phyloP scores from a whole-genome alignment of 2,329 filamentous ascomycete species.

The Hypoxylon sp. region DNA sequence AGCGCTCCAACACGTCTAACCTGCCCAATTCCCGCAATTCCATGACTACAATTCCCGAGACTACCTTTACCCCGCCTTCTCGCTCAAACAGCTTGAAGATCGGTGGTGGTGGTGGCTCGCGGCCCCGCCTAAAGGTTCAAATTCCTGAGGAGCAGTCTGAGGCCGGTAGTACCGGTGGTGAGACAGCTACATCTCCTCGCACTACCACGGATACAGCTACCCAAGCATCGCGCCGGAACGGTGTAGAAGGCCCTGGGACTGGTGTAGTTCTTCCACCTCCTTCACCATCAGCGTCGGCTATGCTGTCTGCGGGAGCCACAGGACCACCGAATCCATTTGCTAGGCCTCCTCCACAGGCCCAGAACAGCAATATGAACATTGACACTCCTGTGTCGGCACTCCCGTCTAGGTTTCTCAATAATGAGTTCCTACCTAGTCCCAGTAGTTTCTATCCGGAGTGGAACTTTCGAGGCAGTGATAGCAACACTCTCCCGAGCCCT shows the following conservation, averaged over 20 bases:
- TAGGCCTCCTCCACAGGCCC: slow-evolving; percentile 82
- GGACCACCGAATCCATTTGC: slow-evolving; percentile 97
- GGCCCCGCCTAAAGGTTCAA: slow-evolving; percentile 90
- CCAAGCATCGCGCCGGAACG: slow-evolving; percentile 64
- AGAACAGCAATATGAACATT: slow-evolving; percentile 68
- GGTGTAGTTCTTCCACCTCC: slow-evolving; percentile 91
- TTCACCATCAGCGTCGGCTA: slow-evolving; percentile 86
- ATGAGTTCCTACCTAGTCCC: slow-evolving; percentile 89
- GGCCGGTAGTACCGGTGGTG: slow-evolving; percentile 78
- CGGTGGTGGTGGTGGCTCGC: slow-evolving; percentile 73
- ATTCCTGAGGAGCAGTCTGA: slow-evolving; percentile 94
- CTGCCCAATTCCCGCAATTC: slow-evolving; percentile 66
- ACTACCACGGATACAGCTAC: slow-evolving; percentile 72
- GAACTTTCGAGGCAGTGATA: slow-evolving; percentile 80
- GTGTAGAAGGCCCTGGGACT: slow-evolving; percentile 70
- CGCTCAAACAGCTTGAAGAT: slow-evolving; percentile 82
- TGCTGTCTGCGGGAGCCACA: slow-evolving; percentile 90
- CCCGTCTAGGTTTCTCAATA: slow-evolving; percentile 90
- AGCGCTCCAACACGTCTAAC: slow-evolving; percentile 65
- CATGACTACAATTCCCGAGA: slow-evolving; percentile 76
- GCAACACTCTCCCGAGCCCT: slow-evolving; percentile 91
- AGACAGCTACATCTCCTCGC: slow-evolving; percentile 73
- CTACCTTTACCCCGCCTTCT: slow-evolving; percentile 76
- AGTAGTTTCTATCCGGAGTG: slow-evolving; percentile 94
- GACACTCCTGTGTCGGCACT: slow-evolving; percentile 95